Evolutionary conservation across 257 asterid species (phyloP).

Genomic region (Dorcoceras hygrometricum): DNA sequence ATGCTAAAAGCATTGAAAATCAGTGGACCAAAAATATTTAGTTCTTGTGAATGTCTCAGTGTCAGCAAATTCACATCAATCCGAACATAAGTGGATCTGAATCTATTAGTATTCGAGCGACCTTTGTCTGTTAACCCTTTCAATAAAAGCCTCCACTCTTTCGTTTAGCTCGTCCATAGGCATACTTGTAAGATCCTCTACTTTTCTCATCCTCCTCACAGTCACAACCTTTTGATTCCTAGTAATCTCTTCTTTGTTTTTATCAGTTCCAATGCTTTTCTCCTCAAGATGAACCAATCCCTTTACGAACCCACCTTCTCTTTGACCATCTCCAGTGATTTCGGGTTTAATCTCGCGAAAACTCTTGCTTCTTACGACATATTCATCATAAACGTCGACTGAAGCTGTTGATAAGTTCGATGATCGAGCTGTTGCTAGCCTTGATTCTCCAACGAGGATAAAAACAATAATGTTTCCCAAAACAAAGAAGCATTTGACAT

Average conservation of each 20-base stretch:
- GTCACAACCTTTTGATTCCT: constrained; percentile 4
- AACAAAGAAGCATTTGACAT: constrained; percentile 36
- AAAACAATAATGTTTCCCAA: constrained; percentile 38
- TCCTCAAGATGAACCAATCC: neutral
- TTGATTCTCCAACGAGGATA: constrained; percentile 37
- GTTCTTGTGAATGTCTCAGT: no score
- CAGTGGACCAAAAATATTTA: neutral
- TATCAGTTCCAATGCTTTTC: neutral
- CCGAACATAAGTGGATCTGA: no score
- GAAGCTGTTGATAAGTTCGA: constrained; percentile 22
- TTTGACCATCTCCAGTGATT: neutral
- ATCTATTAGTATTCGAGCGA: constrained; percentile 33
- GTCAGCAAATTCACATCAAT: no score
- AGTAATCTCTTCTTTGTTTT: neutral
- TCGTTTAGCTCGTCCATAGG: constrained; percentile 38
- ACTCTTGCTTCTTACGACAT: constrained; percentile 33
- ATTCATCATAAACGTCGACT: constrained; percentile 41
- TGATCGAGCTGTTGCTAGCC: constrained; percentile 11
- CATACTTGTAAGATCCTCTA: constrained; percentile 17
- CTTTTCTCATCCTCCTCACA: constrained; percentile 1
- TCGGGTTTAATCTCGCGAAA: neutral
- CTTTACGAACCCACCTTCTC: neutral
- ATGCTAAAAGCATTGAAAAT: no score
- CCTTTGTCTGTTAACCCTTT: constrained; percentile 50
- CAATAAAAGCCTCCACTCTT: constrained; percentile 53